A percentile compares a stretch with the other conserved stretches of the same genome.
These are phyloP conservation scores for Candolleomyces aberdarensis DNA, from an alignment of 768 basidiomycete genomes.

Conservation along the genomic window DNA sequence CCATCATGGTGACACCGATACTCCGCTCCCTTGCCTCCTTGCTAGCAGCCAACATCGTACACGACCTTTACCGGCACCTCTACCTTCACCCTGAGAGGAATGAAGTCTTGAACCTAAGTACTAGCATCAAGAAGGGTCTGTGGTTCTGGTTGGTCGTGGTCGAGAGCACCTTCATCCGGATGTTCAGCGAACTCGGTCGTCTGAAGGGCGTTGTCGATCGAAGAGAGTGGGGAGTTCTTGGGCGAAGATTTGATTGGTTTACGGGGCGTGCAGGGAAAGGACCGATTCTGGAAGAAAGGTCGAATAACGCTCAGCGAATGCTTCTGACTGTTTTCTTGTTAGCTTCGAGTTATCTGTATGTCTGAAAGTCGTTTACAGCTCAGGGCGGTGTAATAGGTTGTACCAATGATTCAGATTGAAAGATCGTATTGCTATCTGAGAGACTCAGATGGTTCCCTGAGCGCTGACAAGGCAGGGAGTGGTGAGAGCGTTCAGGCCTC, in stretches of 20 bases:
- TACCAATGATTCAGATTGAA: too few relatives aligned
- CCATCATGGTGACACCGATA: constrained; percentile 13
- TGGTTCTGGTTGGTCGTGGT: constrained; percentile 40
- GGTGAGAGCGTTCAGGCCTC: too few relatives aligned
- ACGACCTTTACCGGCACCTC: constrained; percentile 50
- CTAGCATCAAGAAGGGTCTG: constrained; percentile 20
- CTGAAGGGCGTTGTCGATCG: constrained; percentile 41
- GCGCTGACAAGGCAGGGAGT: too few relatives aligned
- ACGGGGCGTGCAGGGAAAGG: constrained; percentile 34
- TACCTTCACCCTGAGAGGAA: constrained; percentile 36
- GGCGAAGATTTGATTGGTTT: constrained; percentile 57
- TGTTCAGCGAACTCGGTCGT: constrained; percentile 50
- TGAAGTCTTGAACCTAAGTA: constrained; percentile 27
- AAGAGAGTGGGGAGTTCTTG: constrained; percentile 35
- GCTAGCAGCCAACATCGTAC: constrained; percentile 36
- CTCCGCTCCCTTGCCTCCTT: constrained; percentile 25
- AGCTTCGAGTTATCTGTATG: too few relatives aligned
- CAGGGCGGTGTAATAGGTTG: too few relatives aligned
- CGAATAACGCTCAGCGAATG: constrained; percentile 31
- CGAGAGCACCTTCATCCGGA: constrained; percentile 50
- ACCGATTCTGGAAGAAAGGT: constrained; percentile 42
- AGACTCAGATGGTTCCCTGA: too few relatives aligned
- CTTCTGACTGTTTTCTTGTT: constrained; percentile 5
- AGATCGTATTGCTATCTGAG: too few relatives aligned
- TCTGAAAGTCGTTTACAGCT: too few relatives aligned